A percentile compares a stretch with the other conserved stretches of the same genome.
Evolutionary conservation across 805 yeast species (phyloP).

Genomic region (Citeromyces matritensis): DNA sequence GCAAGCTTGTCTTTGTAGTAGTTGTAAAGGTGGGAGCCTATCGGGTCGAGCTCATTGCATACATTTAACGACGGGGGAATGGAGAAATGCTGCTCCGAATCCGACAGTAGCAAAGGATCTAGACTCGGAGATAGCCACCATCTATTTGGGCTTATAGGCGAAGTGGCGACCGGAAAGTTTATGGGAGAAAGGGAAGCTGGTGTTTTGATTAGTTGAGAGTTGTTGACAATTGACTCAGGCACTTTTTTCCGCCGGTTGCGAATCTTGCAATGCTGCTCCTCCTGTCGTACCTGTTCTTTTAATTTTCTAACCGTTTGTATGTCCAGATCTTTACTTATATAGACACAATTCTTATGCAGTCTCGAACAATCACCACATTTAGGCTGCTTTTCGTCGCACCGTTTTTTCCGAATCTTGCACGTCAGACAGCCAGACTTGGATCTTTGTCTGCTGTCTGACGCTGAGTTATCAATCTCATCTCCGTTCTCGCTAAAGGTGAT

Average conservation of each 20-base stretch:
- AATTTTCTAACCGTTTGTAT: conserved; percentile 19
- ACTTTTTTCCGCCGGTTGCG: conserved; percentile 7
- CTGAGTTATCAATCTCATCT: no score
- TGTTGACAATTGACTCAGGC: conserved; percentile 1
- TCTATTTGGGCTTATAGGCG: no score
- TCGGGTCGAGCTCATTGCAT: no score
- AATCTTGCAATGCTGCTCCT: conserved; percentile 24
- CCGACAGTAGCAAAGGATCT: no score
- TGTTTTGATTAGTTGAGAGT: no score
- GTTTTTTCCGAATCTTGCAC: conserved; percentile 50
- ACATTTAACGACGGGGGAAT: no score
- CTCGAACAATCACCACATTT: conserved; percentile 33
- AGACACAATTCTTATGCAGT: conserved; percentile 28
- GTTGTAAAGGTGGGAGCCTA: conserved; percentile 25
- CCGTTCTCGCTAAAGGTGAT: no score
- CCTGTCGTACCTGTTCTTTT: conserved; percentile 18
- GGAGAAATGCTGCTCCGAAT: no score
- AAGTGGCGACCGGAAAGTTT: no score
- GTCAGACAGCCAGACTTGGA: conserved; percentile 54
- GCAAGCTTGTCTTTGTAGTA: conserved; percentile 32
- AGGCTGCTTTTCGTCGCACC: conserved; percentile 36
- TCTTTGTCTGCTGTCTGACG: no score
- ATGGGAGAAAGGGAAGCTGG: no score
- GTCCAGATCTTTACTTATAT: conserved; percentile 29
- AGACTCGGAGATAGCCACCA: no score